Base-by-base conservation (phyloP, 106 monocot species). In the Triglochin maritima region DNA sequence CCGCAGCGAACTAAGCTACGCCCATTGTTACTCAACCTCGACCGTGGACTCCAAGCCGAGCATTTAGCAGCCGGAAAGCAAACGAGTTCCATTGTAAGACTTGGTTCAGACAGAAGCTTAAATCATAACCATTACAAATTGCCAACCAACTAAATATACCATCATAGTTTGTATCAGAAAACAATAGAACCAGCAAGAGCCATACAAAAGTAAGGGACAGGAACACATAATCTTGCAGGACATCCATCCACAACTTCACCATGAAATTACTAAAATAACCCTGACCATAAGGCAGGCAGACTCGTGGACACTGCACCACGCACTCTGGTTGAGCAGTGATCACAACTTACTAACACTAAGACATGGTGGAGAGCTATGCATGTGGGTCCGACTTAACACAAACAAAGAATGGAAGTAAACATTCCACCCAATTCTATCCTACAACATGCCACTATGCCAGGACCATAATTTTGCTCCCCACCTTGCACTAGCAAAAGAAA, bases 1-100 rank as follows among this genome's bases (percentile, higher is more conserved):
- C 78, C 82, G 50, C 88, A 90, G 4, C 74, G 67, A 4, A 87
- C 17, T 44, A 59, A 15, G 42, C 51, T 17, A 6, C 14, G 14
- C 42, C 59, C 47, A 45, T 9, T 15, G 8, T 12, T 49, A 13
- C 16, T n/a, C n/a, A 47, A 49, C 46, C 42, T 17, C 7, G 13
- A 49, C 9, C 29, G 29, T 29, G 47, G 5, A 7, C 55, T 57
- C 7, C 9, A 43, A 50, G 59, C 50, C 3, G 73, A 61, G 49
- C 69, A 54, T 4, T 49, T 29, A 59, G 49, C 67, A 4, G 54
- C 49, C 7, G 77, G 80, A 44, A 73, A 53, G 57, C 42, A 60
- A 9, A 76, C 17, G 7, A 77, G 69, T 50, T 80, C 85, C 82
- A 85, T 83, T 53, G 5, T 3, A 4, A 12, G 45, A 3, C 15